Base-by-base conservation (phyloP, 2,329 filamentous ascomycete species). In the Ramularia endophylla region DNA sequence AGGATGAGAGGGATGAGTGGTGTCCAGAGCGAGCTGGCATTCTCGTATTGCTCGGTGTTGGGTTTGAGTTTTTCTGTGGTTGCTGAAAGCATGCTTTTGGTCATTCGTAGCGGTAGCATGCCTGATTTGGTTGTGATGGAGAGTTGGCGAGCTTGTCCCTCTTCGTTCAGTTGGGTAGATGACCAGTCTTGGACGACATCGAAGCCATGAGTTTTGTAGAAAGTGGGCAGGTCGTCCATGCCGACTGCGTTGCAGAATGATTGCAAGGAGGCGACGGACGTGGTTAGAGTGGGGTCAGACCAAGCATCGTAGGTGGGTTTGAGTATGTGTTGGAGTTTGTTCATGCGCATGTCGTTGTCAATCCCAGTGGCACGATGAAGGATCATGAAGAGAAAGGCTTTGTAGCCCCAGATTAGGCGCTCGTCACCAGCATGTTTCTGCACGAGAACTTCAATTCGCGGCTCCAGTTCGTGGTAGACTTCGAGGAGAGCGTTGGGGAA, bases 321-420 rank as follows among this genome's bases (percentile, higher is more conserved):
- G 36, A 97, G 74, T 61, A 97, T 95, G 11, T 77, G 74, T 41
- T 79, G 70, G 20, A 98, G 70, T 44, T 87, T 83, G 41, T 78
- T 71, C 39, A 89, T 72, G 44, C 89, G 85, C 27, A 78, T 66
- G n/a, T 73, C 71, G 13, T 76, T 73, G 51, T 94, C 83, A 25
- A 97, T 74, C 31, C 80, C 81, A 16, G 75, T 81, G 32, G 87
- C 81, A 45, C 92, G 87, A 64, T 97, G 90, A 55, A 84, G 83
- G 48, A 98, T 92, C 44, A 94, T 92, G 61, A 98, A 94, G 1
- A 97, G 72, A 49, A 97, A 90, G 8, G 88, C 90, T 53, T 81
- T 85, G 56, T 94, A 89, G 2, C 89, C 87, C 57, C 92, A 82
- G 43, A 86, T 80, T 22, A 89, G 78, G 58, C 89, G 87, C 55